A percentile compares a stretch with the other conserved stretches of the same genome.
Conservation (phyloP, 148 eudicot genomes). For the Vaccinium macrocarpon region DNA sequence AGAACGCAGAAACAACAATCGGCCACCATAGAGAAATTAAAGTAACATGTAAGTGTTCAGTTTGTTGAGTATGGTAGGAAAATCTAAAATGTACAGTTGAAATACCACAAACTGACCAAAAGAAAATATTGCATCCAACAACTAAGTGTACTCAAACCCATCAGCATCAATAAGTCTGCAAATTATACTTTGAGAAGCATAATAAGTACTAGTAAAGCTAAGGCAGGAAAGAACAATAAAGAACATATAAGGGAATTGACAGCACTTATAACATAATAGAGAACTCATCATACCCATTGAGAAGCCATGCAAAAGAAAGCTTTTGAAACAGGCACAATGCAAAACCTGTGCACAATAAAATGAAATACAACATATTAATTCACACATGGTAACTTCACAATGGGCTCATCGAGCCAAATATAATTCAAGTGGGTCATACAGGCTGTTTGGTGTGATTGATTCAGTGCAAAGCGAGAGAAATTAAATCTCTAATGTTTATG, state of each 20-base stretch:
- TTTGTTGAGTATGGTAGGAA: not conserved
- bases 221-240: not conserved
- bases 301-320: not conserved
- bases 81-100: not conserved
- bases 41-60: not conserved
- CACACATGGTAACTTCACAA: not conserved
- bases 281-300: constrained; percentile 3
- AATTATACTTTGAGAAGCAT: not conserved
- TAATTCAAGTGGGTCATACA: not conserved
- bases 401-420: not conserved
- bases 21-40: not conserved
- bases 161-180: not conserved
- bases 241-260: not conserved
- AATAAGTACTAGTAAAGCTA: not conserved
- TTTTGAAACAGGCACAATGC: constrained; percentile 10
- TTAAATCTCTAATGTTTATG: not conserved
- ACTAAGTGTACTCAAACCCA: not conserved
- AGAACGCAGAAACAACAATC: not conserved
- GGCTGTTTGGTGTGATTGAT: not conserved
- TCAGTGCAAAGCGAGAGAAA: not conserved
- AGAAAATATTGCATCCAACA: not conserved
- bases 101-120: not conserved
- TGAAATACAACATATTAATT: not conserved
- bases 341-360: not conserved
- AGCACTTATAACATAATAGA: too few species aligned